These are phyloP conservation scores for Russula olivacea DNA, from an alignment of 768 basidiomycete genomes.

Conservation along the genomic window DNA sequence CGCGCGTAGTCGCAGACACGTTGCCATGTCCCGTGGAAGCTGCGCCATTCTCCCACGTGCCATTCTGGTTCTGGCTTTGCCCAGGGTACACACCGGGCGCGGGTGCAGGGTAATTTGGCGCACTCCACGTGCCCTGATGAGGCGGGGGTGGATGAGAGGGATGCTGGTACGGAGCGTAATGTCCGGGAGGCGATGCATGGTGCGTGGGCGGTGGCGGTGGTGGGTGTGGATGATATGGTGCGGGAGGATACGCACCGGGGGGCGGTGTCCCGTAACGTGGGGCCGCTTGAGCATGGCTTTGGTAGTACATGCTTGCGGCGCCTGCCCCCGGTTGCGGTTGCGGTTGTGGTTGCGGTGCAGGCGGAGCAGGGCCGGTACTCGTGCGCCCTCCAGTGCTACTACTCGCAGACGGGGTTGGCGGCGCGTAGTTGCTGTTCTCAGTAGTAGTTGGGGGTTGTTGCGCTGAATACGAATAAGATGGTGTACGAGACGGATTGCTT, in stretches of 20 bases:
- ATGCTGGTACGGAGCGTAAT: slow-evolving; percentile 18
- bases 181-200: slow-evolving; percentile 12
- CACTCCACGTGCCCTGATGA: neutral
- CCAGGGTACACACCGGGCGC: slow-evolving; percentile 13
- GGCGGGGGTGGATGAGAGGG: slow-evolving; percentile 19
- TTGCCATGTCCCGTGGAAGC: slow-evolving; percentile 8
- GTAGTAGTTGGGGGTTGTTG: slow-evolving; percentile 11
- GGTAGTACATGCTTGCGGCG: slow-evolving; percentile 21
- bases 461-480: slow-evolving; percentile 14
- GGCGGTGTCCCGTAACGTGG: slow-evolving; percentile 20
- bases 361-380: slow-evolving; percentile 14
- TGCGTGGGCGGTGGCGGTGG: slow-evolving; percentile 17
- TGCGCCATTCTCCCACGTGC: slow-evolving; percentile 8
- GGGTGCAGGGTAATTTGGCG: slow-evolving; percentile 10
- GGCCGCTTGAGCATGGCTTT: slow-evolving; percentile 4
- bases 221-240: slow-evolving; percentile 12
- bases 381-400: slow-evolving; percentile 15
- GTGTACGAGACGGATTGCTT: slow-evolving; percentile 11
- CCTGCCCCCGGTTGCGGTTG: slow-evolving; percentile 5
- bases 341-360: slow-evolving; percentile 7
- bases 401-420: neutral
- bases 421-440: slow-evolving; percentile 12
- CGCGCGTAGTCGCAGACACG: slow-evolving; percentile 7
- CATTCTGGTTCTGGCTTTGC: slow-evolving; percentile 3
- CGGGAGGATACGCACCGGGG: slow-evolving; percentile 7